phyloP scores from a whole-genome alignment of 2,329 filamentous ascomycete genomes.

The Alternaria panax region DNA sequence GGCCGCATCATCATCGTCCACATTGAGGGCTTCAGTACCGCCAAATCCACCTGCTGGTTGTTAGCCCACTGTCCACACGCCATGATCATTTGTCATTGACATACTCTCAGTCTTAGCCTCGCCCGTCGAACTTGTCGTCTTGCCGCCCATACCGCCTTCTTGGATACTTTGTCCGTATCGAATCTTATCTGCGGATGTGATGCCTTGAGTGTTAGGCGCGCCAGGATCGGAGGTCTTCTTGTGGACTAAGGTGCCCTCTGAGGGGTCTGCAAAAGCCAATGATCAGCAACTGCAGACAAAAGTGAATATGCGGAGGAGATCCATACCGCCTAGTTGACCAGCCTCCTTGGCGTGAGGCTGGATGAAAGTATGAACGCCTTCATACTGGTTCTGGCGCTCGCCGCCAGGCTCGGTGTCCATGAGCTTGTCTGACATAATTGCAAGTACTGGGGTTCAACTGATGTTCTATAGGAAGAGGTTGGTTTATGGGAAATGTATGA shows the following conservation, averaged over 20 bases:
- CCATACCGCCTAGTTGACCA: slow-evolving; percentile 64
- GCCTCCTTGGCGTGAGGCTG: slow-evolving; percentile 60
- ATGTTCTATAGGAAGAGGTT: not conserved
- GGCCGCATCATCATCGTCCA: slow-evolving; percentile 47
- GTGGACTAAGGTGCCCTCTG: slow-evolving; percentile 20
- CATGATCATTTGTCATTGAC: slow-evolving; percentile 8
- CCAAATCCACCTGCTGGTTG: slow-evolving; percentile 42
- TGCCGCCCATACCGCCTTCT: slow-evolving; percentile 63
- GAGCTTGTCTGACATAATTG: slow-evolving; percentile 60
- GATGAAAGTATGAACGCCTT: slow-evolving; percentile 61
- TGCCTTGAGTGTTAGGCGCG: slow-evolving; percentile 53
- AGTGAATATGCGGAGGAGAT: not conserved
- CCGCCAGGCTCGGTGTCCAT: slow-evolving; percentile 68
- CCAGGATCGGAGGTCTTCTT: slow-evolving; percentile 39
- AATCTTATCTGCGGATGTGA: slow-evolving; percentile 58
- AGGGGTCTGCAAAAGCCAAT: slow-evolving; percentile 1
- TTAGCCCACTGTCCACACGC: not conserved
- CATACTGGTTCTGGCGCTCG: slow-evolving; percentile 66
- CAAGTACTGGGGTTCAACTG: not conserved
- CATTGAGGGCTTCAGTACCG: slow-evolving; percentile 51
- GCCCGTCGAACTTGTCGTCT: slow-evolving; percentile 54
- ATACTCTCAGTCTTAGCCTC: slow-evolving; percentile 51
- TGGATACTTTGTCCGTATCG: slow-evolving; percentile 64
- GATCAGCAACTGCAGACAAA: not conserved
- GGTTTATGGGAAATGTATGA: not conserved